These are phyloP conservation scores for Candida hungchunana DNA, from an alignment of 805 yeast genomes.

Conservation along the genomic window DNA sequence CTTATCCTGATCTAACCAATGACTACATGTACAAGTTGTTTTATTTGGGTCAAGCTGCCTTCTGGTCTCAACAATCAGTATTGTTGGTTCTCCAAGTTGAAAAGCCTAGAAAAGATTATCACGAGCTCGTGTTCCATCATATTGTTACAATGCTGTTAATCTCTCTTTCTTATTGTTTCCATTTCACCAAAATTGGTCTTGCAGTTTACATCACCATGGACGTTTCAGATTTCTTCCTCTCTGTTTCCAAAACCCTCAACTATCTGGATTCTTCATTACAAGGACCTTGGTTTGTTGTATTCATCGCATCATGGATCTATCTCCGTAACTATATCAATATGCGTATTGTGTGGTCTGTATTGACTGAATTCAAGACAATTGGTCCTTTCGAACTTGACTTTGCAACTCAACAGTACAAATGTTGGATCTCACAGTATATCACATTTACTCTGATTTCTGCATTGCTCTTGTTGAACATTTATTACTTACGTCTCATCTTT, in stretches of 20 bases:
- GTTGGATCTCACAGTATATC: constrained; percentile 92
- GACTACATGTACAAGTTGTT: constrained; percentile 69
- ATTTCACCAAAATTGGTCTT: constrained; percentile 94
- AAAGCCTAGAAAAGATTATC: constrained; percentile 91
- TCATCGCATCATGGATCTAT: constrained; percentile 77
- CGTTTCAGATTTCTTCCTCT: constrained; percentile 83
- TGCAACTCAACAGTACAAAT: constrained; percentile 90
- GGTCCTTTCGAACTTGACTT: constrained; percentile 81
- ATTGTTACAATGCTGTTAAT: constrained; percentile 85
- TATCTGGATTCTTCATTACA: constrained; percentile 68
- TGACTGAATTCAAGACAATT: constrained; percentile 81
- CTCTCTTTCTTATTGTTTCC: constrained; percentile 85
- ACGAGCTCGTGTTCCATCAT: constrained; percentile 90
- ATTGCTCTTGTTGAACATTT: constrained; percentile 78
- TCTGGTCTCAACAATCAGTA: constrained; percentile 95
- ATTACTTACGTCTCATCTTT: constrained; percentile 81
- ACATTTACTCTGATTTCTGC: constrained; percentile 75
- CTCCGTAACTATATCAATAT: constrained; percentile 84
- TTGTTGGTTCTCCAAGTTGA: constrained; percentile 81
- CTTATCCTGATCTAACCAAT: constrained; percentile 80
- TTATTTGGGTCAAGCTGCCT: constrained; percentile 90
- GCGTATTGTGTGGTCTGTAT: constrained; percentile 74
- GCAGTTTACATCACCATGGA: constrained; percentile 95
- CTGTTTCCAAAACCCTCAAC: constrained; percentile 80
- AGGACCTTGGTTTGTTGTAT: constrained; percentile 63